A percentile compares a stretch with the other conserved stretches of the same genome.
phyloP scores from a whole-genome alignment of 257 asterid genomes.

The Echites panduratus region DNA sequence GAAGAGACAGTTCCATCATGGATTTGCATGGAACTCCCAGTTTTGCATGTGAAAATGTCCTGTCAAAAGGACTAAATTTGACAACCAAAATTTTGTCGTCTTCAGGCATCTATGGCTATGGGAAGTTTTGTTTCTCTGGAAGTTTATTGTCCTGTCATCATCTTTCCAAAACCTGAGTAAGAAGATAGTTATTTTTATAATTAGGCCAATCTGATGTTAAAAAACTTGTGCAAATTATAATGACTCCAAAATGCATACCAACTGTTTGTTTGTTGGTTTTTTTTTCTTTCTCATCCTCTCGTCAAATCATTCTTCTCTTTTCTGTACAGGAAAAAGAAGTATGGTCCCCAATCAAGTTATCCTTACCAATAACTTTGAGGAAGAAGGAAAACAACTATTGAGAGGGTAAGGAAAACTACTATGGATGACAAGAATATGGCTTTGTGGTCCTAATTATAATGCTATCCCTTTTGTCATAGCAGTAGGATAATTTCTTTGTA shows the following conservation, averaged over 20 bases:
- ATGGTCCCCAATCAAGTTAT: neutral
- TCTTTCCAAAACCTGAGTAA: no score
- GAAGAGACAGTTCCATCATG: neutral
- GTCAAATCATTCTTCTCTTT: neutral
- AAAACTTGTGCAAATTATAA: no score
- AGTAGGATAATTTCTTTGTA: no score
- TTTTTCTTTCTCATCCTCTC: neutral
- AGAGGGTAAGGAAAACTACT: neutral
- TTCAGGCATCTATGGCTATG: neutral
- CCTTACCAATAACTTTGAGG: neutral
- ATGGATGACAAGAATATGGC: neutral
- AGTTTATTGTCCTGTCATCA: no score
- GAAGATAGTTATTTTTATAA: no score
- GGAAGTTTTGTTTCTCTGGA: no score
- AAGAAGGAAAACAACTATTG: neutral
- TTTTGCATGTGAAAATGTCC: neutral
- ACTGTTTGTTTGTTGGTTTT: neutral
- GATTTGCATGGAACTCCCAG: neutral
- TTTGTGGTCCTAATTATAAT: neutral
- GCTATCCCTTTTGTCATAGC: neutral
- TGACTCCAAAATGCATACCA: neutral
- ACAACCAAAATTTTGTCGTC: neutral
- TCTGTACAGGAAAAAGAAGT: neutral
- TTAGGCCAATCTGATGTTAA: no score
- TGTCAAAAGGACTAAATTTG: neutral